Evolutionary conservation across 306 rosid genomes (phyloP).

Genomic region (Fragaria nilgerrensis): DNA sequence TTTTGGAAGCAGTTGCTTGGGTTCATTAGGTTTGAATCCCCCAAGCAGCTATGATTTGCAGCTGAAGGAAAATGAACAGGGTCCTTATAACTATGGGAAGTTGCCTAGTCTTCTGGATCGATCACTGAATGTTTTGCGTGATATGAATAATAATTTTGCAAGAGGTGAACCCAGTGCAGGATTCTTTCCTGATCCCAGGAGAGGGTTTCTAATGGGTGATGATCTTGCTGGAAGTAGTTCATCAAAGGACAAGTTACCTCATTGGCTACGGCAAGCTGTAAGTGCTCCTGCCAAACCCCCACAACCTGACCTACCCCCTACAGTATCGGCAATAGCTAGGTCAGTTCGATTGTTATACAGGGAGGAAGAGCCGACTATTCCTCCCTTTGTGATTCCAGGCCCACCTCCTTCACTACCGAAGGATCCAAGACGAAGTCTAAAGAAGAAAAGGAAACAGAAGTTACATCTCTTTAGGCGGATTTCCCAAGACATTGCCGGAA

Average conservation of each 20-base stretch:
- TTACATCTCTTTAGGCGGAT: slow-evolving; percentile 36
- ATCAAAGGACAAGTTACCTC: slow-evolving; percentile 86
- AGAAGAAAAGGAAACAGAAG: slow-evolving; percentile 67
- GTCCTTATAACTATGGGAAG: slow-evolving; percentile 49
- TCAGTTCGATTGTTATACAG: slow-evolving; percentile 89
- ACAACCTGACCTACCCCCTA: slow-evolving; percentile 81
- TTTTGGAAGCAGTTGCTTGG: slow-evolving; percentile 59
- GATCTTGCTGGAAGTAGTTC: slow-evolving; percentile 60
- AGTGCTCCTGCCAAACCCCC: slow-evolving; percentile 64
- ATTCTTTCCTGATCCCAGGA: slow-evolving; percentile 44
- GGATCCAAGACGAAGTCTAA: slow-evolving; percentile 77
- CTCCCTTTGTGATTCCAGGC: slow-evolving; percentile 89
- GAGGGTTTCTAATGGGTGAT: slow-evolving; percentile 50
- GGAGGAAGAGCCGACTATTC: slow-evolving; percentile 73
- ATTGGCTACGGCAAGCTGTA: slow-evolving; percentile 98
- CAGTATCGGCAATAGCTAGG: slow-evolving; percentile 85
- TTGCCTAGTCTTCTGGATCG: slow-evolving; percentile 69
- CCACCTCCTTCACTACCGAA: slow-evolving; percentile 85
- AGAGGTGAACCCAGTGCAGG: slow-evolving; percentile 59
- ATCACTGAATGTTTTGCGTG: slow-evolving; percentile 46
- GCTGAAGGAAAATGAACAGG: slow-evolving; percentile 60
- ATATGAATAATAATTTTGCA: slow-evolving; percentile 40
- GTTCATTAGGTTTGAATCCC: slow-evolving; percentile 65
- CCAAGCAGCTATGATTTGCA: slow-evolving; percentile 42
- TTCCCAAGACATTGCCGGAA: slow-evolving; percentile 36